Evolutionary conservation across 129 eudicot genomes (phyloP).

Genomic region (Solidago caesia): DNA sequence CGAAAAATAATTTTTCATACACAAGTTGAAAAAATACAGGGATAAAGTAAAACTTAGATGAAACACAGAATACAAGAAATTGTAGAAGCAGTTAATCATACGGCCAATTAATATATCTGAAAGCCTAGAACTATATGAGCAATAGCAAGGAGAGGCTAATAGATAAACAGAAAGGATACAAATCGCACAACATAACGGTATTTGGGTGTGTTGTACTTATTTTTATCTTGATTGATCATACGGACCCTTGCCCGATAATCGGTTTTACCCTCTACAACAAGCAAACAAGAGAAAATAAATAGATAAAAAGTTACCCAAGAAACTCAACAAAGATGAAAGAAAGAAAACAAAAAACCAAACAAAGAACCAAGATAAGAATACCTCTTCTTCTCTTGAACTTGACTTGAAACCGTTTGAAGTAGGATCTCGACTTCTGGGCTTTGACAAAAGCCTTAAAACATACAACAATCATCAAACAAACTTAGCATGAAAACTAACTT

Average conservation of each 20-base stretch:
- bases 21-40: neutral
- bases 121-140: neutral
- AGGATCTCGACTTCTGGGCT: conserved; percentile 51
- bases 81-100: neutral
- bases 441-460: conserved; percentile 42
- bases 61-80: neutral
- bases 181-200: conserved; percentile 59
- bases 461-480: conserved; percentile 5
- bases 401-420: conserved; percentile 60
- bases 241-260: conserved; percentile 67
- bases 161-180: conserved; percentile 34
- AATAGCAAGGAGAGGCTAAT: neutral
- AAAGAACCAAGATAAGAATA: conserved; percentile 18
- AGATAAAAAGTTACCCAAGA: neutral
- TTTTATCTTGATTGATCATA: conserved; percentile 58
- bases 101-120: neutral
- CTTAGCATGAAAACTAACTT: neutral
- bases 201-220: conserved; percentile 62
- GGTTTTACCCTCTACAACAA: conserved; percentile 54
- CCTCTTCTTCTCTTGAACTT: conserved; percentile 67
- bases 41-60: neutral
- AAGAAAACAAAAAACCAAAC: neutral
- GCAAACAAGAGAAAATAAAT: neutral
- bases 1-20: neutral
- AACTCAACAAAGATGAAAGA: neutral